A percentile compares a stretch with the other conserved stretches of the same genome.
phyloP scores from a whole-genome alignment of 768 basidiomycete species.

The Russula vinacea region DNA sequence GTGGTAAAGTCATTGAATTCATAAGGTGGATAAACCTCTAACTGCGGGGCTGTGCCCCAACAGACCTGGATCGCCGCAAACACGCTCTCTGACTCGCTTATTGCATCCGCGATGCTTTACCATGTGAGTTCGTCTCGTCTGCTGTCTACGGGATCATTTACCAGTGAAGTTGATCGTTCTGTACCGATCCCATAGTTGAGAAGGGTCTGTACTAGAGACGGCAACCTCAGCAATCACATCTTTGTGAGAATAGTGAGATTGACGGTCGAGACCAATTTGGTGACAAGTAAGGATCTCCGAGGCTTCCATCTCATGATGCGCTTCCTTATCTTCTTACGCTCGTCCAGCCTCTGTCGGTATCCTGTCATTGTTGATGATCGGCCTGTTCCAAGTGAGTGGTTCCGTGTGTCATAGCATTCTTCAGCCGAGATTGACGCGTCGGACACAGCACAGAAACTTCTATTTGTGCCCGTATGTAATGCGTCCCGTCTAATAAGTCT shows the following conservation, averaged over 20 bases:
- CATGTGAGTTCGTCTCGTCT: neutral
- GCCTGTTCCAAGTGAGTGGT: slow-evolving; percentile 1
- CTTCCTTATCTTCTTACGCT: neutral
- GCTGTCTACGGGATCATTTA: too few species aligned
- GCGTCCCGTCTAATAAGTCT: neutral
- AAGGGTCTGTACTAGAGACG: neutral
- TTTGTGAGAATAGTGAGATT: slow-evolving; percentile 29
- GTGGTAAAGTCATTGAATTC: neutral
- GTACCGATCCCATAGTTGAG: neutral
- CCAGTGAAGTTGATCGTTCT: neutral
- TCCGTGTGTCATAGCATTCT: neutral
- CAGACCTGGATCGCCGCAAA: slow-evolving; percentile 19
- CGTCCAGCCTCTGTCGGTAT: slow-evolving; percentile 7
- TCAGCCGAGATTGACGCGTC: neutral
- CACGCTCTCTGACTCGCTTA: slow-evolving; percentile 9
- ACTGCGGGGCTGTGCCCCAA: neutral
- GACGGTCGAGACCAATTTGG: slow-evolving; percentile 32
- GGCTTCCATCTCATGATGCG: neutral
- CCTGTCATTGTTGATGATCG: neutral
- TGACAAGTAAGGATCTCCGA: slow-evolving; percentile 20
- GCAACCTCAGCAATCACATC: slow-evolving; percentile 3
- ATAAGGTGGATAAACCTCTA: neutral
- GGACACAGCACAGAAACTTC: slow-evolving; percentile 1
- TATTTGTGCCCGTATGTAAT: slow-evolving; percentile 4
- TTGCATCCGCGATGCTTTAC: slow-evolving; percentile 9